Evolutionary conservation across 2,329 filamentous ascomycete genomes (phyloP).

Genomic region (Periglandula ipomoeae): DNA sequence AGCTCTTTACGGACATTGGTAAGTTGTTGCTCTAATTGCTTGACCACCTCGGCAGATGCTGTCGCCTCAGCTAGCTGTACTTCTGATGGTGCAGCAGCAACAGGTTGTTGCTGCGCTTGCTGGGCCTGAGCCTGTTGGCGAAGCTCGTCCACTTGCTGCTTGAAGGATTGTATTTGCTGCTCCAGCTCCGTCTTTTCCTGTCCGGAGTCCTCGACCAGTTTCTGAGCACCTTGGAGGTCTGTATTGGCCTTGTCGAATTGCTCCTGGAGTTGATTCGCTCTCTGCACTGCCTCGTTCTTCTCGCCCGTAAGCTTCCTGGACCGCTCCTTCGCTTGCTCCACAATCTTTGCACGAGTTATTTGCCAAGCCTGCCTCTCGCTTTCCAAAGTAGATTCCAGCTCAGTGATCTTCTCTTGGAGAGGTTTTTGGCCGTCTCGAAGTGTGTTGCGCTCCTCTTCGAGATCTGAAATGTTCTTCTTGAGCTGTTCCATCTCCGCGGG

Average conservation of each 20-base stretch:
- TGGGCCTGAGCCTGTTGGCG: conserved; percentile 23
- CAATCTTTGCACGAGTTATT: conserved; percentile 41
- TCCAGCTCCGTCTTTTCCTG: conserved; percentile 28
- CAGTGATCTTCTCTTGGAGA: conserved; percentile 44
- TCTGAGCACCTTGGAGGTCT: conserved; percentile 46
- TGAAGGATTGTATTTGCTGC: conserved; percentile 34
- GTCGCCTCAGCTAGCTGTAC: conserved; percentile 24
- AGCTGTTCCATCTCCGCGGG: conserved; percentile 86
- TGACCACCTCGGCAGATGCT: conserved; percentile 35
- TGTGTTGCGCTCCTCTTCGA: conserved; percentile 56
- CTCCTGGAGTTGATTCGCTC: conserved; percentile 43
- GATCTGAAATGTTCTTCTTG: conserved; percentile 62
- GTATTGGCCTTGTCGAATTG: conserved; percentile 37
- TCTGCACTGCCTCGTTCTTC: conserved; percentile 41
- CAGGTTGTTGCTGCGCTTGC: conserved; percentile 18
- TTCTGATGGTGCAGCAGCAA: not conserved
- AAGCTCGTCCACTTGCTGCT: conserved; percentile 30
- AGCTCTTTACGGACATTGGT: conserved; percentile 49
- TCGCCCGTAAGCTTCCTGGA: conserved; percentile 45
- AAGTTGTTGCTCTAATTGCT: conserved; percentile 41
- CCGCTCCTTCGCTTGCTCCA: conserved; percentile 55
- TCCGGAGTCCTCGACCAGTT: conserved; percentile 22
- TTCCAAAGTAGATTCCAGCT: conserved; percentile 42
- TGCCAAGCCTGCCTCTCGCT: conserved; percentile 47
- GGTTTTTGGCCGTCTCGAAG: conserved; percentile 40